Conservation (phyloP, 352 stramenopile genomes). For the Phytophthora chlamydospora region DNA sequence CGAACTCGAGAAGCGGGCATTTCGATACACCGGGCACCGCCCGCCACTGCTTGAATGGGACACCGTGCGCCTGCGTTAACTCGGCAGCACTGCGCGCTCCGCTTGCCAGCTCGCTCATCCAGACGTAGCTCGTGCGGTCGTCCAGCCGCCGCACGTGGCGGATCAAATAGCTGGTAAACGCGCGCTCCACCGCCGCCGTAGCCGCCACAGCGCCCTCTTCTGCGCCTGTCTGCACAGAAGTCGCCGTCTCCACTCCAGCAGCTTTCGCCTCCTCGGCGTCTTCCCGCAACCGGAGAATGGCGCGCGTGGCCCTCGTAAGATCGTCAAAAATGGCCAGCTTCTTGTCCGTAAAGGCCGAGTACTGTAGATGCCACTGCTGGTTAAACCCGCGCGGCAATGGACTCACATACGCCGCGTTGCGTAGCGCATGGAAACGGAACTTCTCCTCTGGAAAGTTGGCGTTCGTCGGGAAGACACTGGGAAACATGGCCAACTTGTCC, state of each 20-base stretch:
- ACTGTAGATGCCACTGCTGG: conserved; percentile 84
- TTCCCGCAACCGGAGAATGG: conserved; percentile 49
- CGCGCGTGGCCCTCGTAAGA: conserved; percentile 48
- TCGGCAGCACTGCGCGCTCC: conserved; percentile 68
- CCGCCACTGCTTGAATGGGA: conserved; percentile 87
- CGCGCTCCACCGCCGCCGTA: conserved; percentile 42
- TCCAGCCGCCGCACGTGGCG: conserved; percentile 83
- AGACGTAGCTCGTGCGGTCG: conserved; percentile 76
- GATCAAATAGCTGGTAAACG: conserved; percentile 85
- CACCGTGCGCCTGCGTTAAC: conserved; percentile 76
- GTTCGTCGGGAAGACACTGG: conserved; percentile 80
- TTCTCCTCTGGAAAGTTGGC: conserved; percentile 82
- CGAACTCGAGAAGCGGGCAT: conserved; percentile 80
- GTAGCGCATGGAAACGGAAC: conserved; percentile 76
- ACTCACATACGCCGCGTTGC: conserved; percentile 80
- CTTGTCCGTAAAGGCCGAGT: conserved; percentile 86
- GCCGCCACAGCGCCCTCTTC: conserved; percentile 16
- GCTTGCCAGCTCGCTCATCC: conserved; percentile 79
- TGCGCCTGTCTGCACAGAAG: background rate
- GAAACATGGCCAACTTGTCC: conserved; percentile 68
- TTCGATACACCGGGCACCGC: conserved; percentile 77
- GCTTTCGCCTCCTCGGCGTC: conserved; percentile 11
- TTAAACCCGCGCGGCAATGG: conserved; percentile 77
- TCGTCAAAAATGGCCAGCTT: conserved; percentile 78
- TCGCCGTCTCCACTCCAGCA: conserved; percentile 15